A percentile compares a stretch with the other conserved stretches of the same genome.
Conservation (phyloP, 805 yeast genomes). For the Lipomyces anomalus region DNA sequence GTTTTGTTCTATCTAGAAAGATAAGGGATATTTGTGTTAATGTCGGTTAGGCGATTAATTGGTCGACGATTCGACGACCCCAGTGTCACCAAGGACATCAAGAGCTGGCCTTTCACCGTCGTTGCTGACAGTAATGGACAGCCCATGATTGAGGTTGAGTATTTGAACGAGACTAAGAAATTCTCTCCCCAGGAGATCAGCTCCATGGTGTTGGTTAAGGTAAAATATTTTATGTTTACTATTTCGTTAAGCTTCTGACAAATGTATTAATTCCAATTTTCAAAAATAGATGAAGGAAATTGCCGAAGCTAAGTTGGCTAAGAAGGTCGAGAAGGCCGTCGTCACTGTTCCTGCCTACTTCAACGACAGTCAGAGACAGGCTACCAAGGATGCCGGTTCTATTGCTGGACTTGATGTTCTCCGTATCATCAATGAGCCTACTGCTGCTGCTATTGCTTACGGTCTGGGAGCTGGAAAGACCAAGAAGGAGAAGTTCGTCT, state of each 20-base stretch:
- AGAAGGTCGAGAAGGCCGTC: conserved; percentile 75
- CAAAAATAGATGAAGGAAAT: conserved; percentile 83
- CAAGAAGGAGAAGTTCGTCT: conserved; percentile 76
- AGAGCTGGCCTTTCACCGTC: conserved; percentile 89
- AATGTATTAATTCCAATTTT: too few species aligned
- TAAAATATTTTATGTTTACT: too few species aligned
- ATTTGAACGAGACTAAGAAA: conserved; percentile 74
- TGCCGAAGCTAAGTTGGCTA: conserved; percentile 78
- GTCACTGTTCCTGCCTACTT: conserved; percentile 85
- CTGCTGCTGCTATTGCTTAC: conserved; percentile 96
- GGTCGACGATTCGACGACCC: conserved; percentile 84
- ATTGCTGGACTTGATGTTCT: conserved; percentile 79
- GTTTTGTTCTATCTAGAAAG: conserved; percentile 2
- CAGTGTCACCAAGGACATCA: conserved; percentile 82
- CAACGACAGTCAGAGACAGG: conserved; percentile 86
- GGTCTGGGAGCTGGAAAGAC: conserved; percentile 88
- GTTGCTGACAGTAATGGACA: conserved; percentile 56
- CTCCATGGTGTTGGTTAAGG: conserved; percentile 83
- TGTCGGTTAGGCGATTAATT: conserved; percentile 89
- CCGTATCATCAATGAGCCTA: conserved; percentile 85
- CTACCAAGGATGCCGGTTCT: conserved; percentile 84
- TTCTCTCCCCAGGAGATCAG: conserved; percentile 95
- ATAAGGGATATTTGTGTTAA: too few species aligned
- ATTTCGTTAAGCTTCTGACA: too few species aligned
- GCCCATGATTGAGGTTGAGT: conserved; percentile 77